These are phyloP conservation scores for Stereocaulon alpinum DNA, from an alignment of 495 filamentous ascomycete species.

Conservation along the genomic window DNA sequence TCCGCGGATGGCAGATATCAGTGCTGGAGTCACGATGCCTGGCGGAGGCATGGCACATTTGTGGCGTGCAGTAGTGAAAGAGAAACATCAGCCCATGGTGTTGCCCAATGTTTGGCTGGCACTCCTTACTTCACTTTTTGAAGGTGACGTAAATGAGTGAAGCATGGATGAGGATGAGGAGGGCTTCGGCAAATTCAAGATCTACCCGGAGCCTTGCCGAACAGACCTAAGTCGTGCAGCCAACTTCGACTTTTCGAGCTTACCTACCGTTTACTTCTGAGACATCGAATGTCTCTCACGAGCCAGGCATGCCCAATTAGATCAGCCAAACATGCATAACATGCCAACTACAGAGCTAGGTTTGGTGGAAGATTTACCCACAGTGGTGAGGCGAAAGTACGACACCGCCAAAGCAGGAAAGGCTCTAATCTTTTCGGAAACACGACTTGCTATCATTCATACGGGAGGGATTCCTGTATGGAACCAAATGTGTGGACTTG, in stretches of 20 bases:
- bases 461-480: conserved; percentile 44
- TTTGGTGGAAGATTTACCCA: conserved; percentile 37
- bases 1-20: conserved; percentile 37
- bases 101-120: not conserved
- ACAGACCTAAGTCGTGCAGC: no score
- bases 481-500: conserved; percentile 8
- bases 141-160: no score
- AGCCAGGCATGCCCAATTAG: no score
- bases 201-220: conserved; percentile 15
- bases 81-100: not conserved
- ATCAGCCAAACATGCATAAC: not conserved
- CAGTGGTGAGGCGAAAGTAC: conserved; percentile 47
- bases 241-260: no score
- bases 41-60: conserved; percentile 12
- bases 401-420: conserved; percentile 40
- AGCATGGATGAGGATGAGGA: no score
- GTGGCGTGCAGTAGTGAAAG: not conserved
- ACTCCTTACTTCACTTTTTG: not conserved
- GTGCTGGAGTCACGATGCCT: conserved; percentile 25
- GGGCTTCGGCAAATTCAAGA: no score
- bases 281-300: no score
- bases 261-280: no score
- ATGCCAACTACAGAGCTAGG: not conserved
- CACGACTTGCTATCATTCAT: conserved; percentile 45
- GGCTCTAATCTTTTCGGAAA: conserved; percentile 49